These are phyloP conservation scores for Rhododendron henanense DNA, from an alignment of 148 eudicot genomes.

Conservation along the genomic window DNA sequence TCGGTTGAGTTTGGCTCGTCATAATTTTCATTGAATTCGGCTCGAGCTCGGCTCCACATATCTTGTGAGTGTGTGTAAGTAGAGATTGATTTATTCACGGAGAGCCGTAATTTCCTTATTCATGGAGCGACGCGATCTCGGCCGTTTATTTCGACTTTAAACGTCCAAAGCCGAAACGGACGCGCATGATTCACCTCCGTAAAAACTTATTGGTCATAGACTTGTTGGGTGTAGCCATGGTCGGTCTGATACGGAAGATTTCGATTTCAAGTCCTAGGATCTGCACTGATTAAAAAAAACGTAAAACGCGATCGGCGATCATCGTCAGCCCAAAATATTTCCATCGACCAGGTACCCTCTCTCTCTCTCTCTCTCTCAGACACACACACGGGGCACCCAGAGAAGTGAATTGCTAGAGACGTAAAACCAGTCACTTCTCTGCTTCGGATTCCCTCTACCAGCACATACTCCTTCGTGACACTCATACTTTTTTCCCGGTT, in stretches of 20 bases:
- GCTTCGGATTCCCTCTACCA: background rate
- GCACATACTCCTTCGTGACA: background rate
- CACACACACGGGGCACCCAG: background rate
- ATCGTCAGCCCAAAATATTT: background rate
- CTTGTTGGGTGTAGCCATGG: background rate
- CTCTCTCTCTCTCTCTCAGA: background rate
- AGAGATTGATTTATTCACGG: no score
- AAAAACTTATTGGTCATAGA: no score
- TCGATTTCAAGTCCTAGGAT: no score
- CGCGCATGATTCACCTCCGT: no score
- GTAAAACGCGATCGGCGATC: background rate
- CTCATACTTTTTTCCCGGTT: background rate
- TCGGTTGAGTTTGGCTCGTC: no score
- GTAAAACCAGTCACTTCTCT: background rate
- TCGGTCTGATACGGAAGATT: background rate
- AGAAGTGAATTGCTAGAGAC: background rate
- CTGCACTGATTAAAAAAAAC: no score
- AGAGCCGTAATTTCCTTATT: no score
- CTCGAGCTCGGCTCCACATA: no score
- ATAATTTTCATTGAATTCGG: no score
- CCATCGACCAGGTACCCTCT: background rate
- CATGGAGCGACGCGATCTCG: rapidly evolving
- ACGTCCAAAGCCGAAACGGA: rapidly evolving
- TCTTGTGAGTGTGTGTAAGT: no score
- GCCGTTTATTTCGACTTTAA: rapidly evolving